Base-by-base conservation (phyloP, 2,329 filamentous ascomycete genomes). In the Diaporthe velutina region DNA sequence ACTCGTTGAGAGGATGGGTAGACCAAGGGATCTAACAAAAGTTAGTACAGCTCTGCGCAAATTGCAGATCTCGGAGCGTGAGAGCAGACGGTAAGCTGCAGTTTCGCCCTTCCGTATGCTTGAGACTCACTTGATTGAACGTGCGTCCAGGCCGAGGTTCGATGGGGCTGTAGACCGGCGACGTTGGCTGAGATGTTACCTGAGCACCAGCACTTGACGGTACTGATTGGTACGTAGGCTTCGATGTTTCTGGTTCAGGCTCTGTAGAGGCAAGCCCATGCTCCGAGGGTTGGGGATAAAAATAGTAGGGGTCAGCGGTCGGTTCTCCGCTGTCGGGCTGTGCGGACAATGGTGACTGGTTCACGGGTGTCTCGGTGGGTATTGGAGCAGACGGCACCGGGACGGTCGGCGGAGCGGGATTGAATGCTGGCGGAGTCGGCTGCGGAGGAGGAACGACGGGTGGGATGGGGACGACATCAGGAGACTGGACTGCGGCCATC, bases 1-100 rank as follows among this genome's bases (percentile, higher is more conserved):
- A 75, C 9, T 71, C 54, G 35, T 73, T 52, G 33, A 73, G 68
- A 15, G 73, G 73, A n/a, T 76, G 68, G 17, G 75, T 76, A 10
- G 70, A 74, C 60, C 61, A 76, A 8, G 75, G 75, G 15, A 76
- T 40, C 75, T 76, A 25, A 42, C 17, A 1, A n/a, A 0, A 15
- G 22, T 76, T 28, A 76, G 45, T 9, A 50, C 17, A 13, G 48
- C 19, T 57, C 8, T n/a, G 17, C 19, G 5, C 6, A 33, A 28
- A 57, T 12, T 8, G 4, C 17, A 15, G 30, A n/a, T 6, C 13
- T 19, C n/a, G 22, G 52, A 19, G 25, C 48, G 22, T 19, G 12
- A 9, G 30, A 38, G n/a, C 3, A 22, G 25, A 35, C 35, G 33
- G 12, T 33, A 40, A n/a, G 22, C 15, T 28, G n/a, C 35, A 40